Base-by-base conservation (phyloP, 202 grass and related monocot species). In the Miscanthus sacchariflorus region DNA sequence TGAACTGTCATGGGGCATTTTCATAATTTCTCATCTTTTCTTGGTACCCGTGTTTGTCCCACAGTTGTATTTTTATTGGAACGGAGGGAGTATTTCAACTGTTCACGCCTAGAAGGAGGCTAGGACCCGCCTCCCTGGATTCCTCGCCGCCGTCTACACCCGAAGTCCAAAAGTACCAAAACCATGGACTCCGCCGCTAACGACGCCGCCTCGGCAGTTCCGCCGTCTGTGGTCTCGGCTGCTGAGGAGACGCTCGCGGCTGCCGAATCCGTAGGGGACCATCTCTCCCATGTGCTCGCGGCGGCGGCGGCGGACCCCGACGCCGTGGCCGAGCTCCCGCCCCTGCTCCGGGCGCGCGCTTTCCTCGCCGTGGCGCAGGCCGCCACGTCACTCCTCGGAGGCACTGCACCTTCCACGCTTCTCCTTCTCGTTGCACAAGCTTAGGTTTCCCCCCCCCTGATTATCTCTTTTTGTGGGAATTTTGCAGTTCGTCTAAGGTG, bases 401-500 rank as follows among this genome's bases (percentile, higher is more conserved):
- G 96, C 88, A 81, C 9, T 17, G 17, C 90, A 81, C 9, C 15
- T 18, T 23, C 38, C 2, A 27, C 19, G 68, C n/a, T 76, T 81
- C 38, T 66, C 17, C 10, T 12, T 64, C 72, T 45, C n/a, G 7
- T 81, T 38, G 1, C 6, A 9, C 59, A 27, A 6, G 28, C 9
- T 52, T 45, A n/a, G 42, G 0, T 33, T 40, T 52, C 28, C 28
- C 28, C 28, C 28, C 28, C 28, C 28, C 59, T 84, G 12, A 78
- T 54, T 48, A 3, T 36, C 45, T 24, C 27, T 7, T 24, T 46
- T 85, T 64, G 7, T 8, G 28, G 18, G 38, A 21, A 3, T 77
- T 85, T 79, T 86, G 39, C 88, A 96, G 96, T 91, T 80, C 89
- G 89, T 81, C 87, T 99, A 83, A 89, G 91, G 75, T 96, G 96